A percentile compares a stretch with the other conserved stretches of the same genome.
phyloP scores from a whole-genome alignment of 352 stramenopile genomes.

The Phytophthora boehmeriae region DNA sequence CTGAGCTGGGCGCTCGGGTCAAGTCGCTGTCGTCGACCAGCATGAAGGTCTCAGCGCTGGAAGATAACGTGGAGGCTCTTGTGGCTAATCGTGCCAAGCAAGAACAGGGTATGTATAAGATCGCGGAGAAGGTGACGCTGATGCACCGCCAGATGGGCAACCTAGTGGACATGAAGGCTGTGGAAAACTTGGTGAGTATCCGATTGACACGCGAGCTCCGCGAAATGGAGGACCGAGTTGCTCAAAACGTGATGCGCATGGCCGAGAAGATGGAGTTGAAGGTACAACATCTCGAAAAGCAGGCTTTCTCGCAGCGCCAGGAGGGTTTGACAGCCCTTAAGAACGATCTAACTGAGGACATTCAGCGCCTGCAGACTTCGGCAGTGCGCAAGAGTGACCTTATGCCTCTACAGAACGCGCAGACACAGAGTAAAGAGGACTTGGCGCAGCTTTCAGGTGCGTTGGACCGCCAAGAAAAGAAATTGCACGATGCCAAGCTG shows the following conservation, averaged over 20 bases:
- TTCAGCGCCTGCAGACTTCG: slow-evolving; percentile 56
- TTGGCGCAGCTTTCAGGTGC: slow-evolving; percentile 55
- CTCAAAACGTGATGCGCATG: slow-evolving; percentile 59
- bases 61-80: slow-evolving; percentile 64
- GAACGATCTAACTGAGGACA: slow-evolving; percentile 60
- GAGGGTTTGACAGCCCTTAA: slow-evolving; percentile 59
- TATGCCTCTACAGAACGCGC: slow-evolving; percentile 52
- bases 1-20: slow-evolving; percentile 60
- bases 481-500: slow-evolving; percentile 57
- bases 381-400: slow-evolving; percentile 60
- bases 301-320: slow-evolving; percentile 51
- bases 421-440: slow-evolving; percentile 71
- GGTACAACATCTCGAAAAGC: slow-evolving; percentile 59
- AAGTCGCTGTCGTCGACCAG: slow-evolving; percentile 56
- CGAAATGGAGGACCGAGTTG: slow-evolving; percentile 71
- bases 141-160: slow-evolving; percentile 60
- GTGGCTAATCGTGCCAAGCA: slow-evolving; percentile 50
- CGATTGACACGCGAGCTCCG: slow-evolving; percentile 71
- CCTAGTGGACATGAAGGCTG: slow-evolving; percentile 64
- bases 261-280: slow-evolving; percentile 79
- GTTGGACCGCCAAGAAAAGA: slow-evolving; percentile 72
- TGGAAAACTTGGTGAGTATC: slow-evolving; percentile 72
- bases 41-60: slow-evolving; percentile 62
- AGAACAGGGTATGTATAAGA: slow-evolving; percentile 63
- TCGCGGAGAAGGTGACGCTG: slow-evolving; percentile 53